These are phyloP conservation scores for Hibiscus syriacus DNA, from an alignment of 345 rosid genomes.

Conservation along the genomic window DNA sequence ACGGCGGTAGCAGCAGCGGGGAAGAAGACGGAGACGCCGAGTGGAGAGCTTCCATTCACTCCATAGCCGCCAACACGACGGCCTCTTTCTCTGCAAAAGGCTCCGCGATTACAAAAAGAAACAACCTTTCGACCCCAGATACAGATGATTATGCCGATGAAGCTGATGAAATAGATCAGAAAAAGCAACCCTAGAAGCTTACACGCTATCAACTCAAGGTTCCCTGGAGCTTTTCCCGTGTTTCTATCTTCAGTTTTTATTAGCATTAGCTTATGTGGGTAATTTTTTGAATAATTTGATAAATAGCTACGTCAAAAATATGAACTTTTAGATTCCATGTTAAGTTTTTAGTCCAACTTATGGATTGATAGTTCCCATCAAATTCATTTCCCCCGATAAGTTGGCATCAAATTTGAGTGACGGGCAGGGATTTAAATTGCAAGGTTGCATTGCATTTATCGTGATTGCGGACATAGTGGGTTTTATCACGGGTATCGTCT, in stretches of 20 bases:
- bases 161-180: conserved; percentile 22
- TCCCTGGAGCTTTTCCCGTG: not conserved
- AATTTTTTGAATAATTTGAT: not conserved
- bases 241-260: not conserved
- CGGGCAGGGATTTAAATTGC: too few relatives aligned
- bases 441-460: too few relatives aligned
- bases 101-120: not conserved
- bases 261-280: not conserved
- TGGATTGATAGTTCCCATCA: not conserved
- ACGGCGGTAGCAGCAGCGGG: conserved; percentile 32
- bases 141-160: conserved; percentile 13
- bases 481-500: too few relatives aligned
- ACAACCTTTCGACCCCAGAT: conserved; percentile 2
- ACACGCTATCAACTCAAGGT: conserved; percentile 79
- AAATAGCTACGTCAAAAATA: not conserved
- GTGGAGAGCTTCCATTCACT: conserved; percentile 78
- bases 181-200: conserved; percentile 44
- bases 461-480: too few relatives aligned
- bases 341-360: not conserved
- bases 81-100: conserved; percentile 30
- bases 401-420: too few relatives aligned
- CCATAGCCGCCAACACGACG: conserved; percentile 51
- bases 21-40: conserved; percentile 65
- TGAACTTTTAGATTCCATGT: not conserved
- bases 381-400: too few relatives aligned